These are phyloP conservation scores for Kodamaea laetipori DNA, from an alignment of 805 yeast genomes.

Conservation along the genomic window DNA sequence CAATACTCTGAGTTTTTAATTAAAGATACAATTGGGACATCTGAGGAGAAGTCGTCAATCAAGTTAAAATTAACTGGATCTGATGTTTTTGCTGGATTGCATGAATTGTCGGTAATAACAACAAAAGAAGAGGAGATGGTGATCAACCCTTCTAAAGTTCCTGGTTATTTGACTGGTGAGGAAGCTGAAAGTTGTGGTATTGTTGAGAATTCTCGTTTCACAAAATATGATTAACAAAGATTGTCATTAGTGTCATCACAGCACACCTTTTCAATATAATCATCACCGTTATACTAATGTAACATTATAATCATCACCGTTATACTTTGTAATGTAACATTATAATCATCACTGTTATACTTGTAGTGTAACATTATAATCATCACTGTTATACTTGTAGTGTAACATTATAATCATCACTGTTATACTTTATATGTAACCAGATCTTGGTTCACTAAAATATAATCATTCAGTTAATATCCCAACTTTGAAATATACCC, in stretches of 20 bases:
- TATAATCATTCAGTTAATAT: slow-evolving; percentile 17
- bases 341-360: too few species aligned
- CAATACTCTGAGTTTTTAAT: slow-evolving; percentile 51
- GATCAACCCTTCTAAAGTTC: slow-evolving; percentile 57
- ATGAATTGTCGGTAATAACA: slow-evolving; percentile 54
- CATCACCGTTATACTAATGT: too few species aligned
- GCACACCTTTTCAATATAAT: too few species aligned
- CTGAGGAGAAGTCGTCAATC: slow-evolving; percentile 21
- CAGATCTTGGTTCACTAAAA: slow-evolving; percentile 5
- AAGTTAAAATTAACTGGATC: slow-evolving; percentile 55
- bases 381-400: too few species aligned
- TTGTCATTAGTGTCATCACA: too few species aligned
- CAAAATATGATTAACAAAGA: not conserved
- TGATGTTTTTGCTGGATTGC: slow-evolving; percentile 79
- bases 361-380: too few species aligned
- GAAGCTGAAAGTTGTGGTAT: slow-evolving; percentile 57
- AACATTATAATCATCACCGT: too few species aligned
- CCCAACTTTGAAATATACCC: slow-evolving; percentile 31
- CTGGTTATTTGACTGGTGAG: slow-evolving; percentile 81
- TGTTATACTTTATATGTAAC: too few species aligned
- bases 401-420: too few species aligned
- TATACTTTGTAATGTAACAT: too few species aligned
- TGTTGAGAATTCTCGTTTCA: slow-evolving; percentile 8
- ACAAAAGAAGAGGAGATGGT: slow-evolving; percentile 33
- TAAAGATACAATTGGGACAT: slow-evolving; percentile 28